phyloP scores from a whole-genome alignment of 352 stramenopile species.

The Plasmopara viticola region DNA sequence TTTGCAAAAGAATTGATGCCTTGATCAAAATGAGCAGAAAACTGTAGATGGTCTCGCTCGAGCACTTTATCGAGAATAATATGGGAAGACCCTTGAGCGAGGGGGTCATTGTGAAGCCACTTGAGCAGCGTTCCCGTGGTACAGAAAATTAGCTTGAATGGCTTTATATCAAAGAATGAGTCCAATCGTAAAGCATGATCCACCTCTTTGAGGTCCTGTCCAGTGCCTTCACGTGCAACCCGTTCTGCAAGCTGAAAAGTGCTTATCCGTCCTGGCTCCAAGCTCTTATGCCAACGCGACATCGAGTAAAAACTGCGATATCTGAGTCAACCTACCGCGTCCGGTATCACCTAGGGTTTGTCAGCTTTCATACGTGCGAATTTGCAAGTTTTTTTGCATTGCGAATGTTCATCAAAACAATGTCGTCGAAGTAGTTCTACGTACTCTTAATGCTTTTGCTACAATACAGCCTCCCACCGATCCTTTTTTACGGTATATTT shows the following conservation, averaged over 20 bases:
- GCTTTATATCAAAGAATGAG: slow-evolving; percentile 52
- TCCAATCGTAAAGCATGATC: slow-evolving; percentile 93
- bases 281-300: no score
- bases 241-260: slow-evolving; percentile 87
- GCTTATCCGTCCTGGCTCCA: slow-evolving; percentile 6
- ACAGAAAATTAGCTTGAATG: slow-evolving; percentile 94
- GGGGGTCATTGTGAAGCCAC: slow-evolving; percentile 72
- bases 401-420: no score
- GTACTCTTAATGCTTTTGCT: no score
- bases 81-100: slow-evolving; percentile 82
- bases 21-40: slow-evolving; percentile 94
- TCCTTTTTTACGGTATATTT: no score
- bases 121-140: slow-evolving; percentile 93
- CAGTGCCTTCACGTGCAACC: slow-evolving; percentile 72
- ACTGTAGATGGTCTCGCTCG: slow-evolving; percentile 92
- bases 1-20: no score
- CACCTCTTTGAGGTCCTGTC: slow-evolving; percentile 58
- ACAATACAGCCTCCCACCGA: no score
- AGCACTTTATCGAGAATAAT: slow-evolving; percentile 96
- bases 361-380: no score
- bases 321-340: no score
- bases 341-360: no score
- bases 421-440: no score
- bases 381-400: no score
- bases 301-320: no score